phyloP scores from a whole-genome alignment of 257 asterid species.

The Fraxinus cuspidata region DNA sequence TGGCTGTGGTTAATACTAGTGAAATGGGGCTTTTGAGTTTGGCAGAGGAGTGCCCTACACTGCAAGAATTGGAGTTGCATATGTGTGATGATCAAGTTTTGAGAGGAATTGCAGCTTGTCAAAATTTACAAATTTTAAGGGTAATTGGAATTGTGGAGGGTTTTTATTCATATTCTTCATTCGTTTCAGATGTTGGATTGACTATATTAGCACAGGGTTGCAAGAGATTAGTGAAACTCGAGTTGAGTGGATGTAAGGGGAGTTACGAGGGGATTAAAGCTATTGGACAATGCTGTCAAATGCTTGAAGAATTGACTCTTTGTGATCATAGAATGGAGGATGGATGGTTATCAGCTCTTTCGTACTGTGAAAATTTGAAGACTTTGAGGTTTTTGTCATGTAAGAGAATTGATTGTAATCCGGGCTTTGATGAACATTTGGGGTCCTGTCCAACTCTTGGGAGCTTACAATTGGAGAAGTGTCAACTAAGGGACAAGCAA shows the following conservation, averaged over 20 bases:
- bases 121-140: conserved; percentile 61
- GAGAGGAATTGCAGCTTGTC: conserved; percentile 68
- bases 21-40: conserved; percentile 66
- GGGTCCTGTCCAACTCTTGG: conserved; percentile 54
- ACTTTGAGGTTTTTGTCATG: conserved; percentile 60
- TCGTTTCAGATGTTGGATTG: conserved; percentile 67
- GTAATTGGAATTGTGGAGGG: conserved; percentile 55
- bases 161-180: conserved; percentile 45
- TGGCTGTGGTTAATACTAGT: conserved; percentile 59
- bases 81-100: conserved; percentile 65
- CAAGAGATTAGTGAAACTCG: conserved; percentile 63
- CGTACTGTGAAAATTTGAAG: conserved; percentile 59
- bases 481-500: conserved; percentile 54
- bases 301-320: conserved; percentile 65
- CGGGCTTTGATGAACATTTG: conserved; percentile 41
- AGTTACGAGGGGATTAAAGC: conserved; percentile 71
- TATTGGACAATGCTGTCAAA: conserved; percentile 67
- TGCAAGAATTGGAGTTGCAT: conserved; percentile 70
- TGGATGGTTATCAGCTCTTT: conserved; percentile 73
- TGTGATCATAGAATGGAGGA: conserved; percentile 64
- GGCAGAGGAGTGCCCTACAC: conserved; percentile 67
- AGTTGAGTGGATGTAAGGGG: conserved; percentile 70
- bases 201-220: conserved; percentile 82
- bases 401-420: conserved; percentile 49
- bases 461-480: conserved; percentile 63